Evolutionary conservation across 768 basidiomycete species (phyloP).

Genomic region (Termitomyces heimii): DNA sequence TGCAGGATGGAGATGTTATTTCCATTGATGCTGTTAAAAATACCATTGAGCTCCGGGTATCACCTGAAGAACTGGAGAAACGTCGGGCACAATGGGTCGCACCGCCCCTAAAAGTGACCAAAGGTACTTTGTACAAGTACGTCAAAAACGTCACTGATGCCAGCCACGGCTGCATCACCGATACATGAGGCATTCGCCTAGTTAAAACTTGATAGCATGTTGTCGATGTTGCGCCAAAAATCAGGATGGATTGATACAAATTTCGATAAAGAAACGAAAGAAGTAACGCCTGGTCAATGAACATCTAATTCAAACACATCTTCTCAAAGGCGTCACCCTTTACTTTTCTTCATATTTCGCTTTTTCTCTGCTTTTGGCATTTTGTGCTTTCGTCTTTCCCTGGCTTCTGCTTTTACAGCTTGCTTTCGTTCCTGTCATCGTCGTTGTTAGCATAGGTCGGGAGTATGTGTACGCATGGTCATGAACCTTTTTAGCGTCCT

Average conservation of each 20-base stretch:
- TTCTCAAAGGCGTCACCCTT: conserved; percentile 7
- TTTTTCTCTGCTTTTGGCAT: conserved; percentile 97
- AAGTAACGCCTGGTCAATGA: neutral
- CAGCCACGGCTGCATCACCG: conserved; percentile 88
- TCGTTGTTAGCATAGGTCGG: neutral
- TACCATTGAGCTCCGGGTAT: conserved; percentile 70
- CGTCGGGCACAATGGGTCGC: conserved; percentile 74
- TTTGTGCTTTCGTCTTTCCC: conserved; percentile 86
- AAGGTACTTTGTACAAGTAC: conserved; percentile 88
- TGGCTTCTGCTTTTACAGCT: conserved; percentile 77
- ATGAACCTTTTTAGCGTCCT: conserved; percentile 81
- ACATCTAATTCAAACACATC: neutral
- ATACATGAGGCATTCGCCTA: conserved; percentile 41
- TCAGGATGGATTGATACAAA: neutral
- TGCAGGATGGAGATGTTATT: conserved; percentile 82
- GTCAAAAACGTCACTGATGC: conserved; percentile 85
- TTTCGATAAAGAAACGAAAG: neutral
- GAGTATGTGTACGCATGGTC: neutral
- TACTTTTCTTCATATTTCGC: conserved; percentile 64
- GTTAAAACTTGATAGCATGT: neutral
- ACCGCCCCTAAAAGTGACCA: conserved; percentile 76
- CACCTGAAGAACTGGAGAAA: conserved; percentile 71
- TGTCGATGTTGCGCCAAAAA: neutral
- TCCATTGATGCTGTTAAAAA: conserved; percentile 87
- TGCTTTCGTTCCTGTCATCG: conserved; percentile 80